These are phyloP conservation scores for Brassica cretica DNA, from an alignment of 345 rosid genomes.

Conservation along the genomic window DNA sequence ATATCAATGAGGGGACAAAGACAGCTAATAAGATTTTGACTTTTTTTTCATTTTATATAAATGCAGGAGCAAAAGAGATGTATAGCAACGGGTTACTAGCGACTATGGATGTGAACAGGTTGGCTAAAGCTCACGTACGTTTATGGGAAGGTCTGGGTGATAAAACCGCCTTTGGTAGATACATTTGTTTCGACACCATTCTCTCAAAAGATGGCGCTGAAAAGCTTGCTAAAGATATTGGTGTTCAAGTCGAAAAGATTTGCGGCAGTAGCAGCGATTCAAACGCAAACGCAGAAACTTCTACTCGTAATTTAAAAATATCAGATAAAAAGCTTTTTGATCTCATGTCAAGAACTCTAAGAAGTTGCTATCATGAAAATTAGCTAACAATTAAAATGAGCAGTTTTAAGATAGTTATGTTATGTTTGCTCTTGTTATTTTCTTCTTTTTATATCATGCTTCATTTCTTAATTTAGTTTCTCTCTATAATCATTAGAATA, in stretches of 20 bases:
- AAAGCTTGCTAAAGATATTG: constrained; percentile 52
- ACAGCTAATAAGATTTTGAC: constrained; percentile 13
- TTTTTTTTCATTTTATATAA: not conserved
- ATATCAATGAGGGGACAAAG: constrained; percentile 17
- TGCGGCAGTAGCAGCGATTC: constrained; percentile 35
- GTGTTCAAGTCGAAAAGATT: constrained; percentile 53
- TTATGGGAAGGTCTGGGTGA: constrained; percentile 58
- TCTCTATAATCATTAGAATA: constrained; percentile 11
- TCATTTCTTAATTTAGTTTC: not conserved
- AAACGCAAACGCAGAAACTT: constrained; percentile 20
- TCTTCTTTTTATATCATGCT: not conserved
- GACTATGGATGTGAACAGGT: constrained; percentile 57
- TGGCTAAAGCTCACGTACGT: constrained; percentile 68
- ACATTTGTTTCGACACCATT: constrained; percentile 67
- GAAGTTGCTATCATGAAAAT: constrained; percentile 45
- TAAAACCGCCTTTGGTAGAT: constrained; percentile 63
- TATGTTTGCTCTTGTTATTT: not conserved
- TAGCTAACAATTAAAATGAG: constrained; percentile 14
- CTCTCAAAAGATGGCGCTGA: constrained; percentile 47
- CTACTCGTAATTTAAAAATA: constrained; percentile 28
- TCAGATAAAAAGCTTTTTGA: constrained; percentile 55
- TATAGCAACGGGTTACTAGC: constrained; percentile 55
- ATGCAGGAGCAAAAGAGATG: constrained; percentile 52
- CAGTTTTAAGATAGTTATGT: constrained; percentile 22
- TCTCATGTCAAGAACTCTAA: constrained; percentile 54